Base-by-base conservation (phyloP, 352 stramenopile genomes). In the Elongisporangium undulatum region DNA sequence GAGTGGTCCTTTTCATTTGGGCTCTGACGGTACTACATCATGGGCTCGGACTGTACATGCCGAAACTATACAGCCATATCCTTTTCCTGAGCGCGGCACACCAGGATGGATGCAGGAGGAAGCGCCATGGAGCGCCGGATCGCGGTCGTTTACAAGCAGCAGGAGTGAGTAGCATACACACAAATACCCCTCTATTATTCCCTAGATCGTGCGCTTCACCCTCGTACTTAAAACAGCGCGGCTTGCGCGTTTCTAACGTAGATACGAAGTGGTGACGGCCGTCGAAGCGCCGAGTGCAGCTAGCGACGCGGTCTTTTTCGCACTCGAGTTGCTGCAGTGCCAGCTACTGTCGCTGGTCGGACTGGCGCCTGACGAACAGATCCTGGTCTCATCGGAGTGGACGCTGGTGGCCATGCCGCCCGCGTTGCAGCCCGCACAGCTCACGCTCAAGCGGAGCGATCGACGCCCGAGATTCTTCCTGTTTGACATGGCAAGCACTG, bases 261-360 rank as follows among this genome's bases (percentile, higher is more conserved):
- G 58, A 21, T 55, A 59, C 39, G 12, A 29, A 13, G 38, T 64
- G 24, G 51, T 49, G 15, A 64, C 58, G 39, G 54, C 3, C 1
- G 51, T 20, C 7, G 34, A 56, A 39, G 26, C 49, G 51, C 12
- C 38, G 51, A 23, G 38, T 45, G 12, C 16, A 21, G 8, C 17
- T 13, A n/a, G n/a, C 13, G 12, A 20, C 1, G 9, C 20, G 45
- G 9, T 19, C n/a, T 26, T 56, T 22, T 59, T 92, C 38, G 56
- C 67, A 22, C 58, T 86, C 4, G 80, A 89, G 52, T 55, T 92
- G 63, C 59, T 90, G 49, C 82, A 89, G 64, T 87, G 76, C 53
- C 80, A 90, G 55, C 62, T 92, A 19, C 59, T 92, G 38, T 92
- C 82, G 51, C 80, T 92, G 16, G 17, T 85, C 16, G 80, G 77